phyloP scores from a whole-genome alignment of 305 asterid genomes.

The Petunia hybrid region DNA sequence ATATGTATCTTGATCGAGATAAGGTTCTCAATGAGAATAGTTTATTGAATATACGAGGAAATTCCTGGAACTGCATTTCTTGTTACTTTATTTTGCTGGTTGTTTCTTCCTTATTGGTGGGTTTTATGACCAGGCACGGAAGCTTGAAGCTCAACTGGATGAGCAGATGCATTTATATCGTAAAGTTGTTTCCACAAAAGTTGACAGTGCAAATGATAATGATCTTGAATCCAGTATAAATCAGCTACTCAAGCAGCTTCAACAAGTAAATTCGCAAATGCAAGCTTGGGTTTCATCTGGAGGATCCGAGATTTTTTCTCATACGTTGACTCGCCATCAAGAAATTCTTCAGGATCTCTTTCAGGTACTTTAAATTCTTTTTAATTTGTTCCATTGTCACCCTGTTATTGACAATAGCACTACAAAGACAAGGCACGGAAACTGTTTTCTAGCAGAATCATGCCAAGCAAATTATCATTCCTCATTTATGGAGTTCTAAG shows the following conservation, averaged over 20 bases:
- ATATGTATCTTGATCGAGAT: neutral
- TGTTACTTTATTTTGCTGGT: neutral
- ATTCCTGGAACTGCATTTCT: slow-evolving; percentile 21
- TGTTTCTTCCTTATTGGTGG: neutral
- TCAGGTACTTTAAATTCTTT: slow-evolving; percentile 56
- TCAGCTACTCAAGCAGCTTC: slow-evolving; percentile 83
- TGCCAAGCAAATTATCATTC: neutral
- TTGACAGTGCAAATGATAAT: slow-evolving; percentile 60
- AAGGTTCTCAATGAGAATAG: neutral
- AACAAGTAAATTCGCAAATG: slow-evolving; percentile 83
- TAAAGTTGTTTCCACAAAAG: slow-evolving; percentile 68
- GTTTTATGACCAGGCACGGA: slow-evolving; percentile 70
- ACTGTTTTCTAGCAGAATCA: neutral
- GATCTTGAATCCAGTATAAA: slow-evolving; percentile 78
- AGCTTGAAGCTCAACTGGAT: slow-evolving; percentile 85
- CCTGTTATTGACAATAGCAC: neutral
- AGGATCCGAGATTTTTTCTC: slow-evolving; percentile 91
- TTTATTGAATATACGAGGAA: neutral
- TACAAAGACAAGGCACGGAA: neutral
- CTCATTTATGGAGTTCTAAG: neutral
- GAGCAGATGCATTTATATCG: slow-evolving; percentile 93
- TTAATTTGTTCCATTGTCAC: neutral
- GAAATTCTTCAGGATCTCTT: slow-evolving; percentile 92
- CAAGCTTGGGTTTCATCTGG: slow-evolving; percentile 98
- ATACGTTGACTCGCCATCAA: slow-evolving; percentile 92